Evolutionary conservation across 176 grass and related monocot genomes (phyloP).

Genomic region (Urochloa ruziziensis): DNA sequence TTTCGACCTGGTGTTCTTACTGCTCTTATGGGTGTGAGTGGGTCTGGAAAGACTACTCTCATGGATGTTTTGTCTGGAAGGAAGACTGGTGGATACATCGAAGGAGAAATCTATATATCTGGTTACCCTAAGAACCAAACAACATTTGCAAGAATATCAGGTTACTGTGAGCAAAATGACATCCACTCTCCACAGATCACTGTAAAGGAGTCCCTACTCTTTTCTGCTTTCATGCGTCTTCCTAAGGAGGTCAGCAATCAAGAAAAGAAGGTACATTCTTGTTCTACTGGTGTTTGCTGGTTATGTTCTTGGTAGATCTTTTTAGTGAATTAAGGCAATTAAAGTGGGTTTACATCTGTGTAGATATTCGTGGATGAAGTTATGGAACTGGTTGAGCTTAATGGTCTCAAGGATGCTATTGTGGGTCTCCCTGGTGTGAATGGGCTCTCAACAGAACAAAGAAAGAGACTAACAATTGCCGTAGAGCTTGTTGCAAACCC

Average conservation of each 20-base stretch:
- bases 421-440: conserved; percentile 68
- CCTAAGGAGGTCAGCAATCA: conserved; percentile 53
- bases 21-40: conserved; percentile 76
- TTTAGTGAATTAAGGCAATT: conserved; percentile 23
- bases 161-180: conserved; percentile 80
- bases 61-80: conserved; percentile 84
- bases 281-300: background rate
- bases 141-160: conserved; percentile 80
- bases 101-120: conserved; percentile 69
- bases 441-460: conserved; percentile 83
- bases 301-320: conserved; percentile 18
- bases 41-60: conserved; percentile 79
- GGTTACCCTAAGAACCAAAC: conserved; percentile 68
- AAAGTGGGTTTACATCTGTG: conserved; percentile 11
- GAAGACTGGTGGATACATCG: conserved; percentile 71
- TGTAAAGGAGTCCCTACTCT: conserved; percentile 66
- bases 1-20: conserved; percentile 70
- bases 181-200: conserved; percentile 83
- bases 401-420: conserved; percentile 52
- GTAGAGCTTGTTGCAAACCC: conserved; percentile 73
- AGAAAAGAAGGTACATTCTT: conserved; percentile 61
- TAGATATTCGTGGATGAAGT: conserved; percentile 83
- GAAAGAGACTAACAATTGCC: conserved; percentile 76
- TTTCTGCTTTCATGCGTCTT: conserved; percentile 62
- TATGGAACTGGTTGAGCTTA: conserved; percentile 76